Base-by-base conservation (phyloP, 441 rosid species). In the Euphorbia celastroides region DNA sequence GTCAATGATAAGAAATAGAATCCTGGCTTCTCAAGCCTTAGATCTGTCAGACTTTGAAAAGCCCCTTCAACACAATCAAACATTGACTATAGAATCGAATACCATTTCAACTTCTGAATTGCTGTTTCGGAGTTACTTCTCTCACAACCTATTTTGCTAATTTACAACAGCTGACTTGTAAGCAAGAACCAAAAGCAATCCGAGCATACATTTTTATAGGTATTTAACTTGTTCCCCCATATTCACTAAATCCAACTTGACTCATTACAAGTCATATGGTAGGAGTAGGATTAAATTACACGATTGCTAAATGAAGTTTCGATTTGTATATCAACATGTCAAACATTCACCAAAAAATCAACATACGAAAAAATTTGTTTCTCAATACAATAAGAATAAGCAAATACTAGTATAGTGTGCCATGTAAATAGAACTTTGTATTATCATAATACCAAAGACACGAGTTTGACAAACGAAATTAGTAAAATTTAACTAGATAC, bases 1-100 rank as follows among this genome's bases (percentile, higher is more conserved):
- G 5, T 8, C 54, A 25, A 3, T 31, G 23, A 25, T 12, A 17
- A 58, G 70, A 67, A 42, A 57, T 42, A 22, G 23, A 20, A 23
- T 38, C 23, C 32, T 46, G 23, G 46, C 16, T 5, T 26, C 61
- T 38, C 27, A 17, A 5, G 22, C 30, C 60, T 27, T 19, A 10
- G 38, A 12, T 32, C 19, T 28, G 60, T 17, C 16, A 19, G 20
- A 50, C 23, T 50, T 57, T 5, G 30, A 16, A 17, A 38, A 9
- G 60, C 30, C 60, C 17, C 36, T 27, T 54, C 7, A 57, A 57
- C 60, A n/a, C n/a, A n/a, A n/a, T n/a, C n/a, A n/a, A n/a, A n/a
- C n/a, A n/a, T n/a, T n/a, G n/a, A n/a, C n/a, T n/a, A 17, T 28
- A 28, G 60, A 27, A 56, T 26, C 32, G 25, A 30, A 51, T 26